These are phyloP conservation scores for Fusarium euwallaceae DNA, from an alignment of 2,329 filamentous ascomycete species.

Conservation along the genomic window DNA sequence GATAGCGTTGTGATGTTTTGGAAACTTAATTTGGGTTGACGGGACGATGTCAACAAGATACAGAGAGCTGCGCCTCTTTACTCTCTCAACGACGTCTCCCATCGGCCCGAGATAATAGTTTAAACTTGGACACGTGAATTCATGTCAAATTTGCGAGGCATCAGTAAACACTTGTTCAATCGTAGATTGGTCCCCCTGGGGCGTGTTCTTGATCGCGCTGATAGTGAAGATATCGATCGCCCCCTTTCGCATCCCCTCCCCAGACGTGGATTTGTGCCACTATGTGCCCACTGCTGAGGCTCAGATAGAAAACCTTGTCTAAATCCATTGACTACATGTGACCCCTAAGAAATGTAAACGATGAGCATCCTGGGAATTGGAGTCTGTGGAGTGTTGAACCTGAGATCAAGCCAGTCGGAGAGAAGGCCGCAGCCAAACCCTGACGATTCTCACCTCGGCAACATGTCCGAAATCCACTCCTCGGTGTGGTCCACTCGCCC, in stretches of 20 bases:
- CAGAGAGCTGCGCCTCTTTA: not conserved
- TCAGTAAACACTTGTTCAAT: not conserved
- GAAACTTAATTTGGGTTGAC: not conserved
- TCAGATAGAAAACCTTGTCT: not conserved
- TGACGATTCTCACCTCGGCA: not conserved
- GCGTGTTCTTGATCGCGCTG: too few species aligned
- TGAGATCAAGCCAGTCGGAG: not conserved
- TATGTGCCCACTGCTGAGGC: not conserved
- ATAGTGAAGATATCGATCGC: too few species aligned
- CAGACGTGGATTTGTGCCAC: not conserved
- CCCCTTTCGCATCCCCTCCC: not conserved
- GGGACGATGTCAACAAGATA: not conserved
- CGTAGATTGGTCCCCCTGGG: not conserved
- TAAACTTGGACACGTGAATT: not conserved
- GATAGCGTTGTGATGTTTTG: not conserved
- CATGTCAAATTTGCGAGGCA: not conserved
- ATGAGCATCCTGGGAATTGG: not conserved
- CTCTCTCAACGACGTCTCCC: not conserved
- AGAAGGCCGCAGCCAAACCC: not conserved
- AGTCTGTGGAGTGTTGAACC: not conserved
- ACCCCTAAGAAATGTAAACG: not conserved
- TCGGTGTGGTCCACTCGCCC: conserved; percentile 8
- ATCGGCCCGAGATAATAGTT: not conserved
- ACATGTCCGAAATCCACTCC: not conserved
- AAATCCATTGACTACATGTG: not conserved